Evolutionary conservation across 305 asterid species (phyloP).

Genomic region (Fraxinus baroniana): DNA sequence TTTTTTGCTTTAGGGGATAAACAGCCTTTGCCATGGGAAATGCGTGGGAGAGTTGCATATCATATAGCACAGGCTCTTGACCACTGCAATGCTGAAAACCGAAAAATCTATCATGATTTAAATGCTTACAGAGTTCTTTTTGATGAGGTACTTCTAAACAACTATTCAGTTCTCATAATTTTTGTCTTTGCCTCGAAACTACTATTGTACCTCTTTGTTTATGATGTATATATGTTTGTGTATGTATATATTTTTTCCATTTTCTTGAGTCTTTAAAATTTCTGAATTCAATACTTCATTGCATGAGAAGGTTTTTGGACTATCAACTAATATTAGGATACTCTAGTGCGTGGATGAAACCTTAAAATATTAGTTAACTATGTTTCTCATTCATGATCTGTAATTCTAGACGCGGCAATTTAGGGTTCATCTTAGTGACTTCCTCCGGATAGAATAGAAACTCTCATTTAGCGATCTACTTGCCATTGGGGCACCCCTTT

Average conservation of each 20-base stretch:
- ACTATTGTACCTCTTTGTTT: not conserved
- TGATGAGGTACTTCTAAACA: not conserved
- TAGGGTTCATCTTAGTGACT: not conserved
- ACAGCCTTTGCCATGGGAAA: slow-evolving; percentile 59
- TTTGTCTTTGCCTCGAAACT: not conserved
- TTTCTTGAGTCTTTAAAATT: not conserved
- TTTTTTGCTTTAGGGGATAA: slow-evolving; percentile 45
- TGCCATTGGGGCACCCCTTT: not conserved
- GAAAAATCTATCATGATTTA: slow-evolving; percentile 15
- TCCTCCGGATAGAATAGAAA: not conserved
- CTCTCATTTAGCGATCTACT: not conserved
- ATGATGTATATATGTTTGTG: not conserved
- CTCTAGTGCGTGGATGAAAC: not conserved
- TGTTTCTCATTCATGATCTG: not conserved
- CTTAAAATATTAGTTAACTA: not conserved
- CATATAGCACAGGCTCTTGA: slow-evolving; percentile 16
- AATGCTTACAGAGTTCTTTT: slow-evolving; percentile 20
- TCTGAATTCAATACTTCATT: not conserved
- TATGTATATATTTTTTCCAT: not conserved
- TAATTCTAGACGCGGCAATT: not conserved
- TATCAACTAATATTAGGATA: not conserved
- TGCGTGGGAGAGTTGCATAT: slow-evolving; percentile 53
- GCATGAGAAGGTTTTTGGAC: not conserved
- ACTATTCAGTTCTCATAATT: not conserved
- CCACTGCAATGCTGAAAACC: slow-evolving; percentile 9